These are phyloP conservation scores for Wickerhamomyces sydowiorum DNA, from an alignment of 805 yeast species.

Conservation along the genomic window DNA sequence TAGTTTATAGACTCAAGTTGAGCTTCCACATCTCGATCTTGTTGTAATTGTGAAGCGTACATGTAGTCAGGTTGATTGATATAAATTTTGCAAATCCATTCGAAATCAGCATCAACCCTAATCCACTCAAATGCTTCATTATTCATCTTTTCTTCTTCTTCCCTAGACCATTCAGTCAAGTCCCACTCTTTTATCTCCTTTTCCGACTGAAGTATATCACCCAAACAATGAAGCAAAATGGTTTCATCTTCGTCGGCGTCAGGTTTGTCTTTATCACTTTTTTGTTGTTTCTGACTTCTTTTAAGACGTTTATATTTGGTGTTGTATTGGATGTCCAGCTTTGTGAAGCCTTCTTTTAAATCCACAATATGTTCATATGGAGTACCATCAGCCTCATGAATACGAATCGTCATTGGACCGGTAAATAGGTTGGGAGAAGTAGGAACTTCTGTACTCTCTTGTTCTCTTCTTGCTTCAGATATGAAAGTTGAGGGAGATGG, in stretches of 20 bases:
- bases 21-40: slow-evolving; percentile 95
- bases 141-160: slow-evolving; percentile 61
- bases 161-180: slow-evolving; percentile 61
- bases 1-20: slow-evolving; percentile 78
- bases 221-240: slow-evolving; percentile 52
- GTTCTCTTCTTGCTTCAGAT: slow-evolving; percentile 27
- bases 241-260: slow-evolving; percentile 29
- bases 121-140: slow-evolving; percentile 97
- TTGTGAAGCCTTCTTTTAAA: slow-evolving; percentile 76
- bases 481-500: slow-evolving; percentile 32
- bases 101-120: slow-evolving; percentile 95
- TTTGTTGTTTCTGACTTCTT: slow-evolving; percentile 42
- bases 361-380: slow-evolving; percentile 98
- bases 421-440: slow-evolving; percentile 44
- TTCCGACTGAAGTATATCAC: slow-evolving; percentile 64
- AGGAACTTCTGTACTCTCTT: slow-evolving; percentile 7
- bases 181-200: slow-evolving; percentile 68
- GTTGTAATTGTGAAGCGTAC: slow-evolving; percentile 90
- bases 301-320: slow-evolving; percentile 84
- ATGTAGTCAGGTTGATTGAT: slow-evolving; percentile 91
- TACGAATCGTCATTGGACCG: slow-evolving; percentile 95
- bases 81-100: slow-evolving; percentile 83
- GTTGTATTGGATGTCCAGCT: slow-evolving; percentile 90
- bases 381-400: slow-evolving; percentile 97
- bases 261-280: slow-evolving; percentile 36